Conservation (phyloP, 2,329 filamentous ascomycete species). For the Xylaria sp. region DNA sequence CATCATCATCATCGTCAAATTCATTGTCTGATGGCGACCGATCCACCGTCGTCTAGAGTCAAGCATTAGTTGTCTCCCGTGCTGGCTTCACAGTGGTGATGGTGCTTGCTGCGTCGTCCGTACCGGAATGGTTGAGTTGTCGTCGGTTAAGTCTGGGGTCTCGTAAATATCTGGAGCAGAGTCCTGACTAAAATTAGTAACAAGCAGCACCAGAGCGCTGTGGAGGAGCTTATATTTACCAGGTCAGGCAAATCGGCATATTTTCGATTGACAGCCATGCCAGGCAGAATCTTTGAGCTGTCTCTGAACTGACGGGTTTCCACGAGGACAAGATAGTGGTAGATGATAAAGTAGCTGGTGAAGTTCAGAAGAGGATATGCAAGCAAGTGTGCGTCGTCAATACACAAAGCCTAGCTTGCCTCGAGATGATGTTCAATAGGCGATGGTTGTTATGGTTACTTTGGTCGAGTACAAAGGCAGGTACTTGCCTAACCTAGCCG, state of each 20-base stretch:
- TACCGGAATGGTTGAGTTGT: conserved; percentile 86
- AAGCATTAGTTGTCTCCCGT: conserved; percentile 39
- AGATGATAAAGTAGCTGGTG: neutral
- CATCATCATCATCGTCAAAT: conserved; percentile 53
- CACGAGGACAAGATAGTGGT: neutral
- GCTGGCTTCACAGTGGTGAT: neutral
- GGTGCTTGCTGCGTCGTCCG: conserved; percentile 46
- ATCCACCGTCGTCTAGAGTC: conserved; percentile 63
- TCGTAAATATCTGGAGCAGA: conserved; percentile 96
- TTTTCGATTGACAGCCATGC: conserved; percentile 81
- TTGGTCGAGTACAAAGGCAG: no score
- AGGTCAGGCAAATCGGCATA: conserved; percentile 84
- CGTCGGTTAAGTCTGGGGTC: conserved; percentile 91
- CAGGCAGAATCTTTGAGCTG: conserved; percentile 17
- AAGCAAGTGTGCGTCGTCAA: neutral
- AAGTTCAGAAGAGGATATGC: neutral
- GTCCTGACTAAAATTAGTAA: conserved; percentile 67
- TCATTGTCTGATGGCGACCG: conserved; percentile 71
- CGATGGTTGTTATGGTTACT: no score
- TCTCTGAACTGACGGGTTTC: neutral
- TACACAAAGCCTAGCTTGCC: neutral
- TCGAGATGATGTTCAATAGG: neutral
- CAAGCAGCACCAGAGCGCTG: conserved; percentile 4
- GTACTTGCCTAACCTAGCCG: no score
- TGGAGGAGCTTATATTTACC: conserved; percentile 57